phyloP scores from a whole-genome alignment of 345 rosid species.

The Hibiscus trionum region DNA sequence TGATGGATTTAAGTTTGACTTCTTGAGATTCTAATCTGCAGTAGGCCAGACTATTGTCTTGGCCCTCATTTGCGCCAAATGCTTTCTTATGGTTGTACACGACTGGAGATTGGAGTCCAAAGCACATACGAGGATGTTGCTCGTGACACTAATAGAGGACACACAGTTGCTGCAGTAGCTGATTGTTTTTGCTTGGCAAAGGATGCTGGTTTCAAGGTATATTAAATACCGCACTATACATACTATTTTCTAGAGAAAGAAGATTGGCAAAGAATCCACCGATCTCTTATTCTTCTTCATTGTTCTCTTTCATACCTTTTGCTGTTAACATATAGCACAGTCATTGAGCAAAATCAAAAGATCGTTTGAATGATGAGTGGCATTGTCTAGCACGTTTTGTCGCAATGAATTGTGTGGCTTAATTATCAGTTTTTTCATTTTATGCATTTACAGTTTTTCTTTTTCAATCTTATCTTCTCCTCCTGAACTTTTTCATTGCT shows the following conservation, averaged over 20 bases:
- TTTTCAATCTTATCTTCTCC: background rate
- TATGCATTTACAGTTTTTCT: background rate
- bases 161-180: conserved; percentile 96
- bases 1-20: conserved; percentile 5
- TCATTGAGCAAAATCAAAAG: background rate
- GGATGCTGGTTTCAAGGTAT: conserved; percentile 98
- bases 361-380: background rate
- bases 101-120: conserved; percentile 97
- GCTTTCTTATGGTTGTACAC: conserved; percentile 93
- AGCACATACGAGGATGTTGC: conserved; percentile 99
- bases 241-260: background rate
- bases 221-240: conserved; percentile 1
- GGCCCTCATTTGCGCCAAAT: conserved; percentile 96
- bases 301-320: background rate
- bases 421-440: background rate
- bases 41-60: conserved; percentile 68
- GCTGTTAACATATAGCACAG: background rate
- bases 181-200: conserved; percentile 97
- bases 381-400: background rate
- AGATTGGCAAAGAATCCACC: background rate
- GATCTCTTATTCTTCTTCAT: background rate
- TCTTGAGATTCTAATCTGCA: conserved; percentile 24
- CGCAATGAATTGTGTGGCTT: background rate
- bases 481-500: conserved; percentile 13
- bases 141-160: conserved; percentile 94